phyloP scores from a whole-genome alignment of 495 filamentous ascomycete genomes.

The Podospora fimiseda region DNA sequence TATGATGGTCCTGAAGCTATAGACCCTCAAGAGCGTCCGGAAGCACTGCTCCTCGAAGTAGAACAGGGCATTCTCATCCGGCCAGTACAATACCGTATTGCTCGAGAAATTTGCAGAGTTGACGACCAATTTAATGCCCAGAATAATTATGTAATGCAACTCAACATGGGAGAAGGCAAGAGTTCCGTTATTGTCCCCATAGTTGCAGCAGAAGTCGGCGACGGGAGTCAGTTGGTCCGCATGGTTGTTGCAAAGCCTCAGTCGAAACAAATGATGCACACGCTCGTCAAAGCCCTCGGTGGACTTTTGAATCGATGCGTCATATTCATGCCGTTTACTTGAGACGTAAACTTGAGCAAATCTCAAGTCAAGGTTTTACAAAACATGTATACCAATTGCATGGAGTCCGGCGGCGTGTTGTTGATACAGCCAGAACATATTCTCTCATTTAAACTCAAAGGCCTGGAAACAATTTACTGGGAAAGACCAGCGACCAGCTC shows the following conservation, averaged over 20 bases:
- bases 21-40: constrained; percentile 44
- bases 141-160: constrained; percentile 54
- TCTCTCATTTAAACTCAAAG: constrained; percentile 62
- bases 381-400: constrained; percentile 43
- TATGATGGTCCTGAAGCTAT: constrained; percentile 32
- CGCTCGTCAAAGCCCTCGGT: constrained; percentile 53
- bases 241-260: constrained; percentile 59
- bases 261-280: constrained; percentile 56
- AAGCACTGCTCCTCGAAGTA: constrained; percentile 57
- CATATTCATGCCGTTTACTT: constrained; percentile 58
- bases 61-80: constrained; percentile 60
- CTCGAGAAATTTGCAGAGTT: constrained; percentile 53
- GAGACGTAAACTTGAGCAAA: constrained; percentile 34
- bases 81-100: constrained; percentile 52
- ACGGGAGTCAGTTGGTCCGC: constrained; percentile 46
- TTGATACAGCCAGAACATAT: constrained; percentile 64
- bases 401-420: constrained; percentile 44
- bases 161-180: constrained; percentile 76
- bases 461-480: constrained; percentile 42
- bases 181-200: constrained; percentile 65
- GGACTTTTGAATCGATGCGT: constrained; percentile 52
- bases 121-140: constrained; percentile 33
- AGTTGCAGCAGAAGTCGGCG: constrained; percentile 49
- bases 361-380: constrained; percentile 25
- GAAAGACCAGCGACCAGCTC: not conserved